These are phyloP conservation scores for Massarina eburnea DNA, from an alignment of 2,329 filamentous ascomycete genomes.

Conservation along the genomic window DNA sequence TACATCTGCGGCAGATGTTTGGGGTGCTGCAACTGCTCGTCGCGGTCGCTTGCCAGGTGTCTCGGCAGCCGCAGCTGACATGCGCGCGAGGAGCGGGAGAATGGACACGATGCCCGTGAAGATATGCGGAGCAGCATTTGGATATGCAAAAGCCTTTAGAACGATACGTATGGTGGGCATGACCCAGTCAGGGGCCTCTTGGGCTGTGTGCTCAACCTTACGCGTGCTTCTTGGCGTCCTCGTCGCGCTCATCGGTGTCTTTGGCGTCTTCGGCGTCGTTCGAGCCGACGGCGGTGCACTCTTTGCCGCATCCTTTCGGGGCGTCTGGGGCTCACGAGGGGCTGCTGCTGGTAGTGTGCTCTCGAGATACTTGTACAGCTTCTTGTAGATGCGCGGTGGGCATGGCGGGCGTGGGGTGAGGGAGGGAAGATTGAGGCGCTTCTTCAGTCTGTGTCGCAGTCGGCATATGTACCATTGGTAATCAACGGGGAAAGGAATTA, in stretches of 20 bases:
- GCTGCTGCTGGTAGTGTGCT: slow-evolving; percentile 60
- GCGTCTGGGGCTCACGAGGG: slow-evolving; percentile 30
- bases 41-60: slow-evolving; percentile 53
- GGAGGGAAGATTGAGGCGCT: slow-evolving; percentile 36
- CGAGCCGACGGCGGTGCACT: slow-evolving; percentile 23
- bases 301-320: slow-evolving; percentile 30
- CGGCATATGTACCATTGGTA: slow-evolving; percentile 35
- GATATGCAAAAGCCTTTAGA: slow-evolving; percentile 62
- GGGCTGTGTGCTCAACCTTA: slow-evolving; percentile 13
- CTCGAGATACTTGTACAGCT: slow-evolving; percentile 79
- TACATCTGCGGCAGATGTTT: slow-evolving; percentile 11
- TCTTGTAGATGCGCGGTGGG: slow-evolving; percentile 66
- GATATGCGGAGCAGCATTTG: slow-evolving; percentile 69
- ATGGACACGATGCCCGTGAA: slow-evolving; percentile 69
- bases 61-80: slow-evolving; percentile 32
- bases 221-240: slow-evolving; percentile 24
- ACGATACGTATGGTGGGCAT: slow-evolving; percentile 68
- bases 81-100: slow-evolving; percentile 41
- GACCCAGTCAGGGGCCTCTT: slow-evolving; percentile 59
- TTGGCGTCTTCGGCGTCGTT: slow-evolving; percentile 32
- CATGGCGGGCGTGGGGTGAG: slow-evolving; percentile 40
- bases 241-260: slow-evolving; percentile 9
- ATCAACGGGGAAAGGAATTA: slow-evolving; percentile 33
- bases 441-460: slow-evolving; percentile 75
- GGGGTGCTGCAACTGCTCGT: slow-evolving; percentile 33